Conservation (phyloP, 495 filamentous ascomycete genomes). For the Aeminium ludgeri region DNA sequence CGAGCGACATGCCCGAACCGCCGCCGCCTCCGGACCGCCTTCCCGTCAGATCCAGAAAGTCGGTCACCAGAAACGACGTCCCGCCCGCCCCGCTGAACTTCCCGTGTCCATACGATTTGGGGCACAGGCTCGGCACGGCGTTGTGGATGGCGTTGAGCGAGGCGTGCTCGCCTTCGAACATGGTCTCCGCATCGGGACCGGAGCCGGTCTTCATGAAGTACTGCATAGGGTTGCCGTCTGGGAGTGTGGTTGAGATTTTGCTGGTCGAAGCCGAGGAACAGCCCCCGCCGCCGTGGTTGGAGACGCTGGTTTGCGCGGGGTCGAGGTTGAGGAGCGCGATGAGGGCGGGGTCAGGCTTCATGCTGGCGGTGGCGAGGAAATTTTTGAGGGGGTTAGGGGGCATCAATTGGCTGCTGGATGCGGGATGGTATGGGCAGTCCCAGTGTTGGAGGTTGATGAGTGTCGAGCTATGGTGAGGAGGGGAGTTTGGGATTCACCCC, state of each 20-base stretch:
- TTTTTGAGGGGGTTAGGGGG: neutral
- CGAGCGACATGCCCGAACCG: conserved; percentile 35
- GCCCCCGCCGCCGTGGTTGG: conserved; percentile 49
- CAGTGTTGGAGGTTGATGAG: too few relatives aligned
- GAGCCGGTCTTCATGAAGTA: conserved; percentile 73
- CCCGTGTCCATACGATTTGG: conserved; percentile 54
- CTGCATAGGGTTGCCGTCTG: conserved; percentile 35
- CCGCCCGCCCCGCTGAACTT: conserved; percentile 31
- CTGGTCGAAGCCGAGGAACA: conserved; percentile 51
- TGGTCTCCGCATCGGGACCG: conserved; percentile 45
- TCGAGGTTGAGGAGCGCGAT: conserved; percentile 46
- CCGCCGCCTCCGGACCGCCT: conserved; percentile 10
- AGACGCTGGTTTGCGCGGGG: conserved; percentile 35
- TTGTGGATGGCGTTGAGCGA: conserved; percentile 66
- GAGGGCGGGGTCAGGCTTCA: conserved; percentile 29
- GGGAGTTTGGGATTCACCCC: too few relatives aligned
- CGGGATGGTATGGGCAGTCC: too few relatives aligned
- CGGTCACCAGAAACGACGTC: conserved; percentile 58
- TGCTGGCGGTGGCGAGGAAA: conserved; percentile 8
- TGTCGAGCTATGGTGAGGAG: too few relatives aligned
- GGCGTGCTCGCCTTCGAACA: conserved; percentile 70
- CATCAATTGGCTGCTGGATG: too few relatives aligned
- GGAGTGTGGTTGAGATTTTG: conserved; percentile 40
- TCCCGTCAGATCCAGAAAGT: conserved; percentile 54
- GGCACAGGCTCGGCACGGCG: conserved; percentile 56